Base-by-base conservation (phyloP, 331 rosid species). In the Spiraea crenata region DNA sequence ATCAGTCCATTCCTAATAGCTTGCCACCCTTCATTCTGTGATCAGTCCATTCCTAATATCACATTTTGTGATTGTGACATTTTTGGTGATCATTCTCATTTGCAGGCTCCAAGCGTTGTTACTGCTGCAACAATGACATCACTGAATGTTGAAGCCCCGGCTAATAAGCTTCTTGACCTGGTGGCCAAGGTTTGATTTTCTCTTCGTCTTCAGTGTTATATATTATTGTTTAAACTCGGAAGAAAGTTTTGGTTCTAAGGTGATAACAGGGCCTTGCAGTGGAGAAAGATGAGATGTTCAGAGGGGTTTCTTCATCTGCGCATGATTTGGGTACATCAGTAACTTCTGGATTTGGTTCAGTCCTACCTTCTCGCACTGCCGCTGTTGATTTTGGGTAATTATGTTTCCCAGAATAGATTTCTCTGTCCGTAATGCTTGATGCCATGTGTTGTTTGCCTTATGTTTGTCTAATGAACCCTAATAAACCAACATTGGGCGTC, bases 91-190 rank as follows among this genome's bases (percentile, higher is more conserved):
- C 8, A 12, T 44, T 62, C 11, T 57, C 45, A 35, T 61, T 10
- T 54, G 38, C 70, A 92, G 97, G 97, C 96, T 80, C 96, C 98
- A 56, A 87, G 79, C 76, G 90, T 85, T 5, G 98, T 83, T 75
- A 97, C 97, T 81, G 81, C 90, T 0, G 92, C 97, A 41, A 90
- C 97, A 38, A 87, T 85, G 96, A 90, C 93, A 61, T 90, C 97
- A 0, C 68, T 93, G 69, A 83, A 83, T 75, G 93, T 81, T 6
- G 88, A 88, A 67, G 84, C 74, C 48, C 89, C 89, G 0, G 82
- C 88, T 35, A 90, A 87, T 61, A 87, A 46, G 82, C 98, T 93
- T 80, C 82, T 90, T 70, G 81, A 84, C 59, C 82, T 90, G 65
- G 69, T 93, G 77, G 77, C 89, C 19, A 90, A 90, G 98, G 98